Percentiles rank a stretch among this genome's conserved stretches.
Evolutionary conservation across 805 yeast genomes (phyloP).

Genomic region (Metschnikowia lunata): DNA sequence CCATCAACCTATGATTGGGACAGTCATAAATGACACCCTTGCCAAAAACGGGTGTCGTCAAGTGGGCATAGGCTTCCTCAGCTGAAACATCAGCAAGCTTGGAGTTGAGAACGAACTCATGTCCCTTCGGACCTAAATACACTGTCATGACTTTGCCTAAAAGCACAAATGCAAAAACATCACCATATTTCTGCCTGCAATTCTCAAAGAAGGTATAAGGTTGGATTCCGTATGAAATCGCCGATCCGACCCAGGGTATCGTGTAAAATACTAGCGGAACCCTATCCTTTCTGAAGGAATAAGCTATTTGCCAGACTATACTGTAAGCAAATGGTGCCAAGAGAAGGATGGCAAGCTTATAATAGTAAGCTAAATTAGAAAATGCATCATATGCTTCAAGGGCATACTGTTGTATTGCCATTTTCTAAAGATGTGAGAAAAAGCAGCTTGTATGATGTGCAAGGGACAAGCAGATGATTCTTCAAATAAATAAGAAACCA

Average conservation of each 20-base stretch:
- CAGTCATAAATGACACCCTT: constrained; percentile 97
- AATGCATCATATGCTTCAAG: constrained; percentile 17
- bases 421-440: not conserved
- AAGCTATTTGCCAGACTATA: constrained; percentile 60
- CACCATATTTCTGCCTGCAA: constrained; percentile 82
- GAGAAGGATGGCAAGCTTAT: constrained; percentile 31
- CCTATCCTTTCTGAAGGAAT: constrained; percentile 72
- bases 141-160: constrained; percentile 94
- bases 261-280: constrained; percentile 89
- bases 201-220: constrained; percentile 86
- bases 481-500: not conserved
- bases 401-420: constrained; percentile 15
- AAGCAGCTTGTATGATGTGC: no score
- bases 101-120: constrained; percentile 91
- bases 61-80: constrained; percentile 90
- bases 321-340: constrained; percentile 62
- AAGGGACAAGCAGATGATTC: no score
- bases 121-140: constrained; percentile 94
- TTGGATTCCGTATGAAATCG: constrained; percentile 82
- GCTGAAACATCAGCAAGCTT: constrained; percentile 88
- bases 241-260: constrained; percentile 95
- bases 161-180: constrained; percentile 84
- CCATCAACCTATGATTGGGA: constrained; percentile 91
- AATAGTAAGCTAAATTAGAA: constrained; percentile 22
- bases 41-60: constrained; percentile 99